Evolutionary conservation across 139 green algal species (phyloP), one percentile per base, ranked within the genome.

Genomic region (Coelastrella sp.): DNA sequence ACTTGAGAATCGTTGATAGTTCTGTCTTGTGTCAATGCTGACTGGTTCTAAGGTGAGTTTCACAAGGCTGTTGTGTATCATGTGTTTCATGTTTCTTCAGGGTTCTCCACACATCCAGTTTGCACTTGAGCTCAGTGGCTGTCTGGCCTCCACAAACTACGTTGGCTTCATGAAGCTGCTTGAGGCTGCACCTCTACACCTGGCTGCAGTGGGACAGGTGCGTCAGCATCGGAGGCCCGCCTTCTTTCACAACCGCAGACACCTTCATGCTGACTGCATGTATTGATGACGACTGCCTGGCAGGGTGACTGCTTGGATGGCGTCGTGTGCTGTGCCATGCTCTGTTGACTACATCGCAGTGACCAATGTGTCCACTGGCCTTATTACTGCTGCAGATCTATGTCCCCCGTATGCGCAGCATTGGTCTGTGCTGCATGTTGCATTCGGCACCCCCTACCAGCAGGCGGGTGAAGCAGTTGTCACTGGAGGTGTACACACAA

Each of bases 131-230:
- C 7, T 84, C 2, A 63, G 60, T 48, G n/a, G 60, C 40, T 62
- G 40, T 21, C 60, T 84, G 78, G 17, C n/a, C 0, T 27, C 8
- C 60, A 57, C 40, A 27, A 71, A 84, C 60, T 84, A 71, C 3
- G 51, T 48, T 2, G 21, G 53, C 51, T 60, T 82, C 15, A 41
- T 82, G 34, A 71, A 40, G 37, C 75, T 82, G 35, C 21, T 82
- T 34, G 53, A 82, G 51, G 75, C 30, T 27, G 75, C 75, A 63
- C 75, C 75, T 25, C 35, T 82, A n/a, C 53, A 71, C 50, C 51
- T 82, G 3, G 75, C 75, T 5, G 75, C 75, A 71, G 53, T 53
- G n/a, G 75, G 21, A 40, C 75, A 82, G 75, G 75, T 82, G 75
- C 15, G 74, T 27, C 59, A 67, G 59, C 66, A 53, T 48, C 34